These are phyloP conservation scores for Auricularia sp. DNA, from an alignment of 768 basidiomycete species.

Conservation along the genomic window DNA sequence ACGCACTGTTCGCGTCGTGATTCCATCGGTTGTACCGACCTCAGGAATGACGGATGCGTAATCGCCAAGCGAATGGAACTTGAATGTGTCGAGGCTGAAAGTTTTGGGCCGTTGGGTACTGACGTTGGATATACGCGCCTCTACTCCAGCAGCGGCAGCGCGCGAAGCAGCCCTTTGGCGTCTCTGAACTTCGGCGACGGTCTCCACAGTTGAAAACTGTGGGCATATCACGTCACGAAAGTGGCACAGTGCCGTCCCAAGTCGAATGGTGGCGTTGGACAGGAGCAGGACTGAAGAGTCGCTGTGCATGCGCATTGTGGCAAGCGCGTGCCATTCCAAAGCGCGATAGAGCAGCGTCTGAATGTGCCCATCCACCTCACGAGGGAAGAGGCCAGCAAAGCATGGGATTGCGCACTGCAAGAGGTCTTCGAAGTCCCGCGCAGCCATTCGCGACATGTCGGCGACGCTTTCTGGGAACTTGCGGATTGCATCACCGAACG, in stretches of 20 bases:
- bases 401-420: constrained; percentile 16
- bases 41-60: constrained; percentile 17
- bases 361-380: constrained; percentile 13
- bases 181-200: constrained; percentile 23
- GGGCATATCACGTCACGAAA: constrained; percentile 18
- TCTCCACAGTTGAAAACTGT: constrained; percentile 20
- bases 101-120: constrained; percentile 11
- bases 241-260: constrained; percentile 13
- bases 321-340: constrained; percentile 7
- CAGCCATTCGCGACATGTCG: constrained; percentile 3
- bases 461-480: constrained; percentile 3
- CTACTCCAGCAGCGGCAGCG: background rate
- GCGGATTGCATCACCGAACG: constrained; percentile 8
- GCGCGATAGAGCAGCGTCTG: background rate
- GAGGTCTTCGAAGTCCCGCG: constrained; percentile 8
- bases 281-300: constrained; percentile 13
- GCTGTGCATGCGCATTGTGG: constrained; percentile 9
- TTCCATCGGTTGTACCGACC: constrained; percentile 28
- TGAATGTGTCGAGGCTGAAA: constrained; percentile 24
- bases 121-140: constrained; percentile 7
- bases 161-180: constrained; percentile 6
- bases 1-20: constrained; percentile 27
- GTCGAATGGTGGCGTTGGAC: constrained; percentile 10
- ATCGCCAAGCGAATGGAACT: constrained; percentile 26
- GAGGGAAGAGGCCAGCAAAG: constrained; percentile 29